These are phyloP conservation scores for Dendrothele bispora DNA, from an alignment of 768 basidiomycete species.

Conservation along the genomic window DNA sequence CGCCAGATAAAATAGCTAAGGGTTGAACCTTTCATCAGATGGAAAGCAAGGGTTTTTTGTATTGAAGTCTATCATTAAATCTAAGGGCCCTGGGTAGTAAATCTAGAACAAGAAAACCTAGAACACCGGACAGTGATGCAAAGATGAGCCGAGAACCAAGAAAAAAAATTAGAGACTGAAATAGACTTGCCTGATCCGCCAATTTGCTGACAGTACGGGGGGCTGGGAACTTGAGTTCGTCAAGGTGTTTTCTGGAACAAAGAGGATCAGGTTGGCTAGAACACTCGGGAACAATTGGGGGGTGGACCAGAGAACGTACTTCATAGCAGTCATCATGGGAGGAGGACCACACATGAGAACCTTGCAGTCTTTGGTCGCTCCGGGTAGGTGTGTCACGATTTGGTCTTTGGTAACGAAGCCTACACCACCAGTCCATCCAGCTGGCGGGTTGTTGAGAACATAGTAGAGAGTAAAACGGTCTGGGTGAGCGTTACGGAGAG, in stretches of 20 bases:
- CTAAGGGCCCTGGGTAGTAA: too few species aligned
- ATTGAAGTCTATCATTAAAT: too few species aligned
- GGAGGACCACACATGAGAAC: slow-evolving; percentile 78
- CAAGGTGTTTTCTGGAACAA: slow-evolving; percentile 77
- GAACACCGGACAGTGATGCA: too few species aligned
- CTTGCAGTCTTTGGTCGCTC: slow-evolving; percentile 65
- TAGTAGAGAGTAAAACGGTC: slow-evolving; percentile 76
- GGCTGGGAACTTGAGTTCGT: slow-evolving; percentile 82
- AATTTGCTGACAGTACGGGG: slow-evolving; percentile 93
- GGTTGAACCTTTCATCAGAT: too few species aligned
- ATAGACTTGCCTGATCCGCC: slow-evolving; percentile 66
- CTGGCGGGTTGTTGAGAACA: slow-evolving; percentile 93
- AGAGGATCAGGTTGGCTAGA: slow-evolving; percentile 1
- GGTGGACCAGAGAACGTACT: slow-evolving; percentile 20
- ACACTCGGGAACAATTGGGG: slow-evolving; percentile 13
- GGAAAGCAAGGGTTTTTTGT: too few species aligned
- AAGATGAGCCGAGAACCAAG: too few species aligned
- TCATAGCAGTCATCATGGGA: slow-evolving; percentile 14
- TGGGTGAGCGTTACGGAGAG: slow-evolving; percentile 59
- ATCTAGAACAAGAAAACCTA: too few species aligned
- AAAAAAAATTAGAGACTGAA: too few species aligned
- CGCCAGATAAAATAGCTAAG: too few species aligned
- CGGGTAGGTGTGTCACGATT: slow-evolving; percentile 81
- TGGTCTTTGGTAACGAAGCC: slow-evolving; percentile 95
- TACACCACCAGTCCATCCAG: slow-evolving; percentile 81